Conservation (phyloP, 2,329 filamentous ascomycete species). For the Dryadomyces quercivorus region DNA sequence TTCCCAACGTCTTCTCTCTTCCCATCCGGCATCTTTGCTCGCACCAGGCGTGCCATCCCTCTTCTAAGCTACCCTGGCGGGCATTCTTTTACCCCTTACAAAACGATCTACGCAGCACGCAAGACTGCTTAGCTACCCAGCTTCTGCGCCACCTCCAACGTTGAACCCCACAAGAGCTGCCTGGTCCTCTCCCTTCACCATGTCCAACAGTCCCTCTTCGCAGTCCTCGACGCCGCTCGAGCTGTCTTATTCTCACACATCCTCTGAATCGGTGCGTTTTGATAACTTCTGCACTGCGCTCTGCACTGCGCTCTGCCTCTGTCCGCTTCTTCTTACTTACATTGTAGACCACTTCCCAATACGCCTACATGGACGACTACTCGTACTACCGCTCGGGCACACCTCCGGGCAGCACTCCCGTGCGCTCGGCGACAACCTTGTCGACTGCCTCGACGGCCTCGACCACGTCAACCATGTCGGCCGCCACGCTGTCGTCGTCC, state of each 20-base stretch:
- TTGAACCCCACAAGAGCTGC: too few species aligned
- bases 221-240: too few species aligned
- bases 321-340: too few species aligned
- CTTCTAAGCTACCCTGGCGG: constrained; percentile 4
- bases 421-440: not conserved
- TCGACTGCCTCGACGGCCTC: constrained; percentile 3
- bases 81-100: constrained; percentile 3
- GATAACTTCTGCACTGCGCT: too few species aligned
- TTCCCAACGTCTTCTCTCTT: not conserved
- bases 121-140: too few species aligned
- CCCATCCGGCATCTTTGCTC: not conserved
- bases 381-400: not conserved
- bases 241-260: too few species aligned
- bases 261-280: too few species aligned
- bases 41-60: constrained; percentile 2
- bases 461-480: not conserved
- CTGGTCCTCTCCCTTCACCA: too few species aligned
- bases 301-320: too few species aligned
- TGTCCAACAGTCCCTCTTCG: too few species aligned
- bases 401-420: too few species aligned
- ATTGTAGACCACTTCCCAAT: too few species aligned
- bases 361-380: not conserved
- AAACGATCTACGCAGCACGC: not conserved
- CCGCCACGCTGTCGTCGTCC: not conserved
- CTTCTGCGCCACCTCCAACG: not conserved